A percentile compares a stretch with the other conserved stretches of the same genome.
These are phyloP conservation scores for Penicillium sp. DNA, from an alignment of 2,329 filamentous ascomycete genomes.

Conservation along the genomic window DNA sequence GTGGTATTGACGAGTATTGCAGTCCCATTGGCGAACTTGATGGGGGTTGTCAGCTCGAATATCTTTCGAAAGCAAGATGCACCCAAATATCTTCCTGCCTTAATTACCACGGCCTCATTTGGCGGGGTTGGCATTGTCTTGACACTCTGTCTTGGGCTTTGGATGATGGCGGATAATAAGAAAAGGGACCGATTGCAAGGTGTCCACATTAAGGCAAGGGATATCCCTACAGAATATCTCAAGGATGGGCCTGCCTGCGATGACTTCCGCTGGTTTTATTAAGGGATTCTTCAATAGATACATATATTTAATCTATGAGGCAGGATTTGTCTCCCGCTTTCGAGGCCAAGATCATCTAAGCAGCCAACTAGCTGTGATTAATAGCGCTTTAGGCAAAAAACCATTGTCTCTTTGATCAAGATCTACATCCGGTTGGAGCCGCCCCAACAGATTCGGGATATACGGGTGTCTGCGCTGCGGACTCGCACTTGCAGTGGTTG, in stretches of 20 bases:
- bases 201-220: conserved; percentile 50
- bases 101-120: conserved; percentile 53
- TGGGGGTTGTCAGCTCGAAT: conserved; percentile 65
- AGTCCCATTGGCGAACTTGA: conserved; percentile 68
- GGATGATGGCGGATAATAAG: conserved; percentile 52
- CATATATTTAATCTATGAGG: background rate
- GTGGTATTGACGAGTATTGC: conserved; percentile 65
- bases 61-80: conserved; percentile 61
- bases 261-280: conserved; percentile 55
- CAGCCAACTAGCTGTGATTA: background rate
- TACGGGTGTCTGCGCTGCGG: conserved; percentile 17
- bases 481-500: conserved; percentile 18
- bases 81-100: conserved; percentile 61
- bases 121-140: conserved; percentile 56
- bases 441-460: conserved; percentile 19
- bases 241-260: conserved; percentile 50
- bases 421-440: conserved; percentile 20
- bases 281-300: conserved; percentile 46
- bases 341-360: too few relatives aligned
- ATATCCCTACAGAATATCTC: conserved; percentile 53
- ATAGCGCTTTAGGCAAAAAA: too few relatives aligned
- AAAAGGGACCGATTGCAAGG: conserved; percentile 56
- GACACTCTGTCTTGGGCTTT: conserved; percentile 51
- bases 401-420: background rate
- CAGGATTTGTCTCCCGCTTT: too few relatives aligned